phyloP scores from a whole-genome alignment of 2,329 filamentous ascomycete species.

The Byssochlamys sp. region DNA sequence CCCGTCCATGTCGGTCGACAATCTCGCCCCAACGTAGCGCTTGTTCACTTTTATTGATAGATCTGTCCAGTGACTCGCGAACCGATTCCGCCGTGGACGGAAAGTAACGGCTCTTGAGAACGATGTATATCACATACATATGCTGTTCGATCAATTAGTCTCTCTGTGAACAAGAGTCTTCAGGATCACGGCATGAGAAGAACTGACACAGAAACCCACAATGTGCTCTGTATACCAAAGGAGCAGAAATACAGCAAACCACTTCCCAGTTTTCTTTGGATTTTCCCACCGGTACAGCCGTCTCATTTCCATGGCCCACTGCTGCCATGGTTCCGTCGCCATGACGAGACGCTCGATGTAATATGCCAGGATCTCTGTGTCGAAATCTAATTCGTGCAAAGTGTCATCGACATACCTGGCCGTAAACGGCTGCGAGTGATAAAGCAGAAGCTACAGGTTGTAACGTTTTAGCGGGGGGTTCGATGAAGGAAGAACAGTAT shows the following conservation, averaged over 20 bases:
- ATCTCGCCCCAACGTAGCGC: slow-evolving; percentile 28
- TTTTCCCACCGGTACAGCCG: slow-evolving; percentile 32
- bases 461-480: slow-evolving; percentile 1
- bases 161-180: no score
- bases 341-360: slow-evolving; percentile 31
- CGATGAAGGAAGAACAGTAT: neutral
- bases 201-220: slow-evolving; percentile 21
- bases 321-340: slow-evolving; percentile 32
- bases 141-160: no score
- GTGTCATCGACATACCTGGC: slow-evolving; percentile 25
- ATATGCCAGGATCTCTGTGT: slow-evolving; percentile 24
- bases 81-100: slow-evolving; percentile 30
- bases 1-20: slow-evolving; percentile 25
- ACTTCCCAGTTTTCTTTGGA: slow-evolving; percentile 24
- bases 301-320: slow-evolving; percentile 27
- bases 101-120: no score
- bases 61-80: slow-evolving; percentile 23
- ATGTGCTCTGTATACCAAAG: slow-evolving; percentile 30
- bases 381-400: slow-evolving; percentile 24
- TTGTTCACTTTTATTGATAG: slow-evolving; percentile 18
- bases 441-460: slow-evolving; percentile 18
- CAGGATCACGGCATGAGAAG: neutral
- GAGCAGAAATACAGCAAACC: slow-evolving; percentile 25
- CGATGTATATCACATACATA: no score
- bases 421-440: slow-evolving; percentile 24